Base-by-base conservation (phyloP, 2,329 filamentous ascomycete species). In the Clonostachys solani region DNA sequence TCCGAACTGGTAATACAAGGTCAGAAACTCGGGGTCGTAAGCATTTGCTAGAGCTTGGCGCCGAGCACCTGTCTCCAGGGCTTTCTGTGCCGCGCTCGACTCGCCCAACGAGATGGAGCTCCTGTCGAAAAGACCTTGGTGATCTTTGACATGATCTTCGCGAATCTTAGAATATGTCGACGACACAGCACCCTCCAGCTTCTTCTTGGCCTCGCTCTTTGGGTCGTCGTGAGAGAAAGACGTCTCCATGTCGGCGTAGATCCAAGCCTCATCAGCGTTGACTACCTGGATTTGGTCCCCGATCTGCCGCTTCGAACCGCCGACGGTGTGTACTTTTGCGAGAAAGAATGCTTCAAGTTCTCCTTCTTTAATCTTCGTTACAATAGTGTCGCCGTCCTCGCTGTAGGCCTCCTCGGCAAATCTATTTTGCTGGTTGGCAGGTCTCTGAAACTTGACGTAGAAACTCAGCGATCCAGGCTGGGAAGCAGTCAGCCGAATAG, bases 401-500 rank as follows among this genome's bases (percentile, higher is more conserved):
- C 23, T 29, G 23, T 29, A 29, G 23, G 23, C 23, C 23, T 29
- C 23, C 23, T 29, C 23, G 8, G 19, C 44, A 34, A 46, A 46
- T 15, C 19, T 46, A 19, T 46, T n/a, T 17, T 46, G 18, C 29
- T 46, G 36, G 9, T 33, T 33, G 13, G 18, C 44, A 16, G 36
- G 40, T 2, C 36, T 38, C 9, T 46, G 45, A 17, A 43, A 33
- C 6, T 16, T n/a, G 18, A 47, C 18, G 34, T 38, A 33, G 23
- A 47, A 40, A 19, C 16, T 44, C 9, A 53, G 47, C 8, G 46
- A 48, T 5, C 50, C 44, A 12, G 53, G 45, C 34, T 53, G 45
- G 44, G 46, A 52, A 3, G 53, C 52, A 10, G 46, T 51, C 12
- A 57, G n/a, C 12, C 49, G 51, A 23, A 57, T 50, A 8, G 45